These are phyloP conservation scores for Phytophthora colocasiae DNA, from an alignment of 352 stramenopile species.

Conservation along the genomic window DNA sequence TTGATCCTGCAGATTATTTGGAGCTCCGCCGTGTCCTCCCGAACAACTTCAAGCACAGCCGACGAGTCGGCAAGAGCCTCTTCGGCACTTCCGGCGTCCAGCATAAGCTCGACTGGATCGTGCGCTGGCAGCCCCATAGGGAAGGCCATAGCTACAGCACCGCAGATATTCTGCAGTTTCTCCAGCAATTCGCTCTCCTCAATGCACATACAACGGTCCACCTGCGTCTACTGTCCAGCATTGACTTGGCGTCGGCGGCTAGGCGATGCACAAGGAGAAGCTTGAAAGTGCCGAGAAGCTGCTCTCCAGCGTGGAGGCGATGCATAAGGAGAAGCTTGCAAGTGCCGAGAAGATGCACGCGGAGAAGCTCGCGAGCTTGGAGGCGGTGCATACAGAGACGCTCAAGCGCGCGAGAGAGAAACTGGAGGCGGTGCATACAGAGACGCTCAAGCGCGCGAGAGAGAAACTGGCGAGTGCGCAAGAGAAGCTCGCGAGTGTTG, in stretches of 20 bases:
- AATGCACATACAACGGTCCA: conserved; percentile 69
- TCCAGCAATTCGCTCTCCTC: conserved; percentile 82
- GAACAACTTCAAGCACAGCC: conserved; percentile 79
- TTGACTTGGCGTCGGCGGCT: conserved; percentile 74
- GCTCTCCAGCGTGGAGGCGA: too few relatives aligned
- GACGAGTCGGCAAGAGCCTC: conserved; percentile 70
- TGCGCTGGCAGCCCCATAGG: conserved; percentile 94
- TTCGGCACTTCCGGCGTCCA: conserved; percentile 77
- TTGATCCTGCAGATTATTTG: conserved; percentile 51
- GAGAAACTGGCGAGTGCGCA: too few relatives aligned
- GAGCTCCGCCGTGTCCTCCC: conserved; percentile 89
- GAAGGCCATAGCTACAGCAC: conserved; percentile 94
- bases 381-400: too few relatives aligned
- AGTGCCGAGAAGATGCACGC: too few relatives aligned
- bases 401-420: too few relatives aligned
- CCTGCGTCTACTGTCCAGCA: conserved; percentile 74
- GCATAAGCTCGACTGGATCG: conserved; percentile 87
- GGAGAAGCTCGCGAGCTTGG: too few relatives aligned
- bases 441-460: too few relatives aligned
- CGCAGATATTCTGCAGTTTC: conserved; percentile 93
- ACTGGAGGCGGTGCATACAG: too few relatives aligned
- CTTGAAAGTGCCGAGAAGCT: too few relatives aligned
- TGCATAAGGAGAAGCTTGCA: too few relatives aligned
- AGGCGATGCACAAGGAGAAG: too few relatives aligned
- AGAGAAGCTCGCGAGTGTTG: too few relatives aligned